Evolutionary conservation across 1,284 basidiomycete species (phyloP).

Genomic region (Cryptococcus hybrid): DNA sequence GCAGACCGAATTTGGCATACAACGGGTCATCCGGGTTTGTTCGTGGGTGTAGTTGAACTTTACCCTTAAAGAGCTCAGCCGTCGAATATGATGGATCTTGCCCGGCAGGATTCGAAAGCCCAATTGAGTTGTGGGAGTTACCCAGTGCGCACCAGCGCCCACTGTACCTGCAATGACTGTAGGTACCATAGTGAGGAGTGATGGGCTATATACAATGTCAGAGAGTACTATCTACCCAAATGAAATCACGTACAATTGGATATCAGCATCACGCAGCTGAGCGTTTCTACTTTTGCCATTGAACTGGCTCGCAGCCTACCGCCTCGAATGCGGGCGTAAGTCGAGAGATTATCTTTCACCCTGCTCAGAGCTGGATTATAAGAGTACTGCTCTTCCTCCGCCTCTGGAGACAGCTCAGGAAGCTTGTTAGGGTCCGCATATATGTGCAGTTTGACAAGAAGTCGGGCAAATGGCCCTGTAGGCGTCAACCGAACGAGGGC

Average conservation of each 20-base stretch:
- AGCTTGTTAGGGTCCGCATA: constrained; percentile 67
- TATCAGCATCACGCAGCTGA: constrained; percentile 55
- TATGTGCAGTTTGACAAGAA: constrained; percentile 66
- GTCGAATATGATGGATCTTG: constrained; percentile 39
- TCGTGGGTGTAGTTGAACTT: constrained; percentile 80
- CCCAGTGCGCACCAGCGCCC: constrained; percentile 62
- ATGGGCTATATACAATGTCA: constrained; percentile 43
- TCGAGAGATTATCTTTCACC: constrained; percentile 79
- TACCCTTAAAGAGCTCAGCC: constrained; percentile 57
- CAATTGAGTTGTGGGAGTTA: constrained; percentile 21
- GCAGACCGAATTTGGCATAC: constrained; percentile 37
- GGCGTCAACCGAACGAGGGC: constrained; percentile 78
- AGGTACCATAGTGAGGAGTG: constrained; percentile 83
- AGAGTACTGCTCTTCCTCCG: constrained; percentile 52
- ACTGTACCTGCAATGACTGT: constrained; percentile 80
- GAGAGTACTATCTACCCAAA: constrained; percentile 4
- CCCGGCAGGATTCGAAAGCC: constrained; percentile 33
- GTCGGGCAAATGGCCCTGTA: constrained; percentile 68
- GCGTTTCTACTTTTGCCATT: constrained; percentile 76
- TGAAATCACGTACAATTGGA: constrained; percentile 46
- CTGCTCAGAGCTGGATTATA: constrained; percentile 54
- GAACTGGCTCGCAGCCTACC: constrained; percentile 68
- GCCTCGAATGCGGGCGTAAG: constrained; percentile 78
- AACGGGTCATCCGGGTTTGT: constrained; percentile 57
- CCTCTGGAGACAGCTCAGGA: constrained; percentile 63